These are phyloP conservation scores for Prunus davidiana DNA, from an alignment of 306 rosid species.

Conservation along the genomic window DNA sequence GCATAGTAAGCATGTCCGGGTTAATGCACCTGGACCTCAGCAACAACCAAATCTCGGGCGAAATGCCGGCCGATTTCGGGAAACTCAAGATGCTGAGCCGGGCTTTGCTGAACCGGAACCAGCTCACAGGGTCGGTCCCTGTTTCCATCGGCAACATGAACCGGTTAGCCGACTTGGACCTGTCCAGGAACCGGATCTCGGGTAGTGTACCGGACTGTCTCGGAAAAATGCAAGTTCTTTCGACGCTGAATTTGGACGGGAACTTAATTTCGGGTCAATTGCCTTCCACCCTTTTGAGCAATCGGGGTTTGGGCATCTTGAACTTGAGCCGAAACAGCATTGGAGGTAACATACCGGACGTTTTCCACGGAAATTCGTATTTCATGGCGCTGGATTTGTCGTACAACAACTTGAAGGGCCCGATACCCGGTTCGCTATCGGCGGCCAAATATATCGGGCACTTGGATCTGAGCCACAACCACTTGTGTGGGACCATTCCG, in stretches of 20 bases:
- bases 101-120: constrained; percentile 53
- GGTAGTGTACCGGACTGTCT: constrained; percentile 50
- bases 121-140: constrained; percentile 60
- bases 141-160: constrained; percentile 40
- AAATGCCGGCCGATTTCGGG: constrained; percentile 49
- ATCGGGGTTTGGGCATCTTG: constrained; percentile 67
- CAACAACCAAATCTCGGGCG: constrained; percentile 50
- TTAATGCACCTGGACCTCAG: constrained; percentile 74
- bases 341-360: constrained; percentile 71
- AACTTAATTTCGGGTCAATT: constrained; percentile 64
- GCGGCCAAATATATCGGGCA: constrained; percentile 75
- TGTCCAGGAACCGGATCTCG: constrained; percentile 62
- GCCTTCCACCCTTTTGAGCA: constrained; percentile 50
- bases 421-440: constrained; percentile 61
- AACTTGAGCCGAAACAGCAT: constrained; percentile 77
- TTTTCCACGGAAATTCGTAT: constrained; percentile 58
- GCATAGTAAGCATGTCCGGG: constrained; percentile 37
- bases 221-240: constrained; percentile 76
- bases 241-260: constrained; percentile 62
- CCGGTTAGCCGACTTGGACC: constrained; percentile 81
- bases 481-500: constrained; percentile 79
- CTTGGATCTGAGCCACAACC: constrained; percentile 81
- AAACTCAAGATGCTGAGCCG: constrained; percentile 70
- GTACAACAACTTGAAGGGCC: constrained; percentile 59
- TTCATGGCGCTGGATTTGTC: constrained; percentile 84